Evolutionary conservation across 2,329 filamentous ascomycete species (phyloP).

Genomic region (Botrytis fragariae): DNA sequence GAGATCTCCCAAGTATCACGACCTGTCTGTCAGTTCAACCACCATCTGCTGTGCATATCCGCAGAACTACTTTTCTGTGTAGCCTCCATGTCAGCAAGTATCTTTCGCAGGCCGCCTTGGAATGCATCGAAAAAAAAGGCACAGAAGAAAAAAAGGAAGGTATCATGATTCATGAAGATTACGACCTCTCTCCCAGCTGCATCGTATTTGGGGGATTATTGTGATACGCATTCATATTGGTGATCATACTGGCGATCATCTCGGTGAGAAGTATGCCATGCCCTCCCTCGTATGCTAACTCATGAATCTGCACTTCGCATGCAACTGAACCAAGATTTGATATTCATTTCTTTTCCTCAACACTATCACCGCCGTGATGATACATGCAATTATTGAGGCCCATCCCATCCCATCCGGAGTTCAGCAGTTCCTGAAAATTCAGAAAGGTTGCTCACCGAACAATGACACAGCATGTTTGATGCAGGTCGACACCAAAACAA

Average conservation of each 20-base stretch:
- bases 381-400: not conserved
- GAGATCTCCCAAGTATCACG: constrained; percentile 8
- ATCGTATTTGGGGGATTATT: not conserved
- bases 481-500: not conserved
- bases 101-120: not conserved
- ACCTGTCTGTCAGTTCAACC: not conserved
- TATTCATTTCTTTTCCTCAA: not conserved
- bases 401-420: not conserved
- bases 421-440: not conserved
- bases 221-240: constrained; percentile 10
- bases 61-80: not conserved
- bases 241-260: constrained; percentile 5
- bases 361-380: not conserved
- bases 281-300: constrained; percentile 7
- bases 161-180: constrained; percentile 8
- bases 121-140: not conserved
- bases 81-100: not conserved
- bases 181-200: not conserved
- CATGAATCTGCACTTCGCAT: constrained; percentile 14
- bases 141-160: constrained; percentile 3
- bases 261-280: constrained; percentile 18
- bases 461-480: not conserved
- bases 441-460: constrained; percentile 10
- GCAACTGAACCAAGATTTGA: not conserved
- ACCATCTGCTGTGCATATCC: constrained; percentile 11